Percentiles rank a stretch among this genome's conserved stretches.
These are phyloP conservation scores for Picochlorum costavermella DNA, from an alignment of 139 green algal species.

Conservation along the genomic window DNA sequence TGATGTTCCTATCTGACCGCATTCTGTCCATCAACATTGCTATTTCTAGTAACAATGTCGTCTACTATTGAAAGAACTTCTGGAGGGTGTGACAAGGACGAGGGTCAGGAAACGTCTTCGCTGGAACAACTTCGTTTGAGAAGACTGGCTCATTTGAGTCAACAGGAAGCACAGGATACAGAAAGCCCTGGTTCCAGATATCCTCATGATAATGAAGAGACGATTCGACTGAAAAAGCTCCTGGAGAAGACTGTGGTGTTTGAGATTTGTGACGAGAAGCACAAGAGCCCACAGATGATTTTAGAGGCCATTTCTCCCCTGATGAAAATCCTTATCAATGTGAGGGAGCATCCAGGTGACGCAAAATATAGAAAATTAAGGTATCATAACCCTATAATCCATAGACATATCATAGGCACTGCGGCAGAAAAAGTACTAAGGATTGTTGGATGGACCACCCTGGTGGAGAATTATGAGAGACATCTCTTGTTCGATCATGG, in stretches of 20 bases:
- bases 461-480: slow-evolving; percentile 41
- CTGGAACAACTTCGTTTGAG: no score
- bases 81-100: no score
- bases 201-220: no score
- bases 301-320: slow-evolving; percentile 12
- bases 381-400: neutral
- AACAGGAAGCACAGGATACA: no score
- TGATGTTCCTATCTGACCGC: no score
- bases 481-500: slow-evolving; percentile 45
- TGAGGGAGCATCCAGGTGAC: slow-evolving; percentile 34
- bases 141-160: no score
- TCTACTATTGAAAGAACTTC: no score
- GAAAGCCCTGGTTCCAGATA: no score
- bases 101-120: no score
- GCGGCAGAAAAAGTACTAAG: neutral
- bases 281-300: slow-evolving; percentile 21
- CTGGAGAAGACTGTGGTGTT: neutral
- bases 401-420: neutral
- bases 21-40: no score
- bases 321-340: slow-evolving; percentile 40
- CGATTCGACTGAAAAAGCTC: no score
- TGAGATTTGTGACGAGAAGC: slow-evolving; percentile 26
- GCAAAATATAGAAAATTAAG: slow-evolving; percentile 38
- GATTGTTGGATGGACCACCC: neutral
- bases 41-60: no score